A percentile compares a stretch with the other conserved stretches of the same genome.
Conservation (phyloP, 257 asterid genomes). For the Catharanthus roseus region DNA sequence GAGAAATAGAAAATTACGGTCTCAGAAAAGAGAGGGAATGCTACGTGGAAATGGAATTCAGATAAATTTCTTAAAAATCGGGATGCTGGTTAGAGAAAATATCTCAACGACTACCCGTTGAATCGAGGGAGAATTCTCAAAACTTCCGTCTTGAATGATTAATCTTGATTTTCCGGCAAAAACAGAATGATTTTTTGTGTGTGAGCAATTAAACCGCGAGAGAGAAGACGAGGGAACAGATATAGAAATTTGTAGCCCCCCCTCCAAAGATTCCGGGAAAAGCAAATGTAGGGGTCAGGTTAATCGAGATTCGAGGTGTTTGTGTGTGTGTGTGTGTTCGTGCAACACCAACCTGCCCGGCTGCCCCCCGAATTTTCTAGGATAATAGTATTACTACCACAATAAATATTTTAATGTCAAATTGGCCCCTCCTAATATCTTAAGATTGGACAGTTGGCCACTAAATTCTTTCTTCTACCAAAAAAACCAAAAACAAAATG, state of each 20-base stretch:
- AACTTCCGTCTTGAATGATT: background rate
- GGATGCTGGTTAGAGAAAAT: background rate
- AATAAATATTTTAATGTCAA: background rate
- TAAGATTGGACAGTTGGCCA: background rate
- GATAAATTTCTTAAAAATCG: background rate
- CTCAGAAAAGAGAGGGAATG: background rate
- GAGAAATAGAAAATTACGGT: background rate
- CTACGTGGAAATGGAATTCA: background rate
- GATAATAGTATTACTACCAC: background rate
- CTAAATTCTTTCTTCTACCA: no score
- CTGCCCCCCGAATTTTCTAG: constrained; percentile 1
- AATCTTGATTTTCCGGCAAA: background rate
- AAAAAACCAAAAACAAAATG: no score
- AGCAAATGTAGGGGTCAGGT: background rate
- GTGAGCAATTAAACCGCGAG: background rate
- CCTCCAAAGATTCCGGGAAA: constrained; percentile 18
- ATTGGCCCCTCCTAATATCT: background rate
- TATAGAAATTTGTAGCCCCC: background rate
- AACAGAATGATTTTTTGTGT: background rate
- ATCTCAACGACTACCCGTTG: background rate
- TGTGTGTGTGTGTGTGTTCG: background rate
- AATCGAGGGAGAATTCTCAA: background rate
- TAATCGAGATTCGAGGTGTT: background rate
- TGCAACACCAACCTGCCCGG: background rate
- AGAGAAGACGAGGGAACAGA: background rate